A percentile compares a stretch with the other conserved stretches of the same genome.
Conservation (phyloP, 305 asterid genomes). For the Fraxinus latifolia region DNA sequence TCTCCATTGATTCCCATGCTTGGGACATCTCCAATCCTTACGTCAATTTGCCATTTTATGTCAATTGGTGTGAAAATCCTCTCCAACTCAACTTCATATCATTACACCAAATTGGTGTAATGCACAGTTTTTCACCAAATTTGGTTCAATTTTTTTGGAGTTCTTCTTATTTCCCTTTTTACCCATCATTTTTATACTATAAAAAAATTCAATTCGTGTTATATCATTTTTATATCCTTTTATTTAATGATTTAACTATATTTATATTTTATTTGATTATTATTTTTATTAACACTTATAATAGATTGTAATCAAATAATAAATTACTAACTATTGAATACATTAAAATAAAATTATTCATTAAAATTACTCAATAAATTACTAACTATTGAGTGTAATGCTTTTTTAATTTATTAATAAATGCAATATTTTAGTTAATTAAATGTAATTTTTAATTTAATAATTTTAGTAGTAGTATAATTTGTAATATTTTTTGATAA, state of each 20-base stretch:
- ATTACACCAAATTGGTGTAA: not conserved
- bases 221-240: not conserved
- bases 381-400: not conserved
- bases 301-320: too few species aligned
- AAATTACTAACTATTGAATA: not conserved
- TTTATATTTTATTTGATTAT: not conserved
- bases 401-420: too few species aligned
- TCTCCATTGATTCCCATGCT: not conserved
- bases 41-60: not conserved
- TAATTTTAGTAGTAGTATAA: not conserved
- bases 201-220: not conserved
- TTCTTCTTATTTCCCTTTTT: not conserved
- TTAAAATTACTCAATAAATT: too few species aligned
- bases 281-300: too few species aligned
- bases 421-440: not conserved
- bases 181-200: not conserved
- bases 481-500: too few species aligned
- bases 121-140: not conserved
- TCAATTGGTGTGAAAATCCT: not conserved
- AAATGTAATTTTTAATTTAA: not conserved
- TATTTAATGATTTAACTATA: not conserved
- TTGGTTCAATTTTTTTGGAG: not conserved
- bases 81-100: not conserved
- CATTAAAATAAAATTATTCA: too few species aligned
- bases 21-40: not conserved